These are phyloP conservation scores for Stylonectria norvegica DNA, from an alignment of 2,329 filamentous ascomycete genomes.

Conservation along the genomic window DNA sequence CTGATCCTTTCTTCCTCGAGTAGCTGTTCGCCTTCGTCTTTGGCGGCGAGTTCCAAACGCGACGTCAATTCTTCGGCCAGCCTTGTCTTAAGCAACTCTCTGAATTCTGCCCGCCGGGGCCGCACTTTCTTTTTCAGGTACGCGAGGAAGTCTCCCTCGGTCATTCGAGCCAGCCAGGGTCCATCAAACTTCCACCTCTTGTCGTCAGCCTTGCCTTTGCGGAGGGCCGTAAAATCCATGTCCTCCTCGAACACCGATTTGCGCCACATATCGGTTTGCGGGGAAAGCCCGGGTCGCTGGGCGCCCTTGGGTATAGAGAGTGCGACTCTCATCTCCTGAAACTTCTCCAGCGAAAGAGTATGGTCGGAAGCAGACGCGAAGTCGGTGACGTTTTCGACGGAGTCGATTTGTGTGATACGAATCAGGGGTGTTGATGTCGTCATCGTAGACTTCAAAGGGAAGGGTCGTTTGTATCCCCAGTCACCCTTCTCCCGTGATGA, in stretches of 20 bases:
- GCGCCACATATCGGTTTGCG: slow-evolving; percentile 24
- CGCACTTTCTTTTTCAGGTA: slow-evolving; percentile 55
- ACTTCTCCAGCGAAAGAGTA: slow-evolving; percentile 76
- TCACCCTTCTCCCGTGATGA: slow-evolving; percentile 74
- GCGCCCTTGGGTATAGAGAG: slow-evolving; percentile 52
- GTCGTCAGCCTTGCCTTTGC: slow-evolving; percentile 36
- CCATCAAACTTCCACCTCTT: slow-evolving; percentile 64
- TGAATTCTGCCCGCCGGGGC: slow-evolving; percentile 52
- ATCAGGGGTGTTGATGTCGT: slow-evolving; percentile 71
- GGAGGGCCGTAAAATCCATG: slow-evolving; percentile 49
- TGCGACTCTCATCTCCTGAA: slow-evolving; percentile 74
- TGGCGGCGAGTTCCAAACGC: slow-evolving; percentile 34
- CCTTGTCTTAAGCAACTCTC: slow-evolving; percentile 47
- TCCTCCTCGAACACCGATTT: slow-evolving; percentile 60
- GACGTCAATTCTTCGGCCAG: slow-evolving; percentile 46
- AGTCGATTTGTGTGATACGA: slow-evolving; percentile 75
- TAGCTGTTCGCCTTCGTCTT: slow-evolving; percentile 35
- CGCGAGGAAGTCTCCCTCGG: slow-evolving; percentile 55
- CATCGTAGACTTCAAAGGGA: slow-evolving; percentile 73
- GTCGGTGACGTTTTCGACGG: slow-evolving; percentile 83
- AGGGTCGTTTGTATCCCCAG: slow-evolving; percentile 85
- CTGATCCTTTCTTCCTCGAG: slow-evolving; percentile 26
- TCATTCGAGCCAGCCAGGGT: slow-evolving; percentile 63
- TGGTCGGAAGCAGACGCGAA: slow-evolving; percentile 82
- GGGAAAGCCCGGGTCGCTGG: slow-evolving; percentile 16